Evolutionary conservation across 768 basidiomycete genomes (phyloP), one percentile per base, ranked within the genome.

Genomic region (Chalciporus pseudorubinellus): DNA sequence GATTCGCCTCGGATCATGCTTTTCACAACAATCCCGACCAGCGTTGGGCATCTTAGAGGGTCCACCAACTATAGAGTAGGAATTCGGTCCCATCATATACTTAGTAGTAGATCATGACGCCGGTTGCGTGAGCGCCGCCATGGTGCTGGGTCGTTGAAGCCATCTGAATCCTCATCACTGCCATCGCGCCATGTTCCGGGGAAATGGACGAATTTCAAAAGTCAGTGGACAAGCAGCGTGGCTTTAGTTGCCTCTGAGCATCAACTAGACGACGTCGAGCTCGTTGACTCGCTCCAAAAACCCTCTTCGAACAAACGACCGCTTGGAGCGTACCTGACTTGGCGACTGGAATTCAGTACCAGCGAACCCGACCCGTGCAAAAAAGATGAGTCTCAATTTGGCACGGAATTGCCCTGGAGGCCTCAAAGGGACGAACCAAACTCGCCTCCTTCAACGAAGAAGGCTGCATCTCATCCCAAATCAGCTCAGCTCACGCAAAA

Each of bases 181-280:
- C 52, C 49, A 52, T 54, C 31, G 62, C 65, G 64, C 64, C 64
- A 39, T 52, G 41, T 61, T 50, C 64, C 64, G 48, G 64, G 64
- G 24, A 64, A 56, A 50, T 47, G 64, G 64, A 41, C 12, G 6
- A 28, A 31, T 40, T 34, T 42, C 29, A 47, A 44, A 20, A 29
- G 2, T 48, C 24, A n/a, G n/a, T 28, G 34, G 33, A 14, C 11
- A 20, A 34, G n/a, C 22, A 33, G 39, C 28, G 42, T 18, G 18
- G 29, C 12, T 26, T 31, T 31, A 31, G 29, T 31, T 31, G 29
- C 4, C 29, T 31, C 29, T 31, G 29, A 31, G 13, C 29, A 11
- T 31, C 3, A 11, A 31, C 12, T 24, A 14, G n/a, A 26, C 43
- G 19, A 44, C 8, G 19, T 19, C 34, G 16, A 13, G n/a, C 22